These are phyloP conservation scores for Phytophthora parvispora DNA, from an alignment of 352 stramenopile species.

Conservation along the genomic window DNA sequence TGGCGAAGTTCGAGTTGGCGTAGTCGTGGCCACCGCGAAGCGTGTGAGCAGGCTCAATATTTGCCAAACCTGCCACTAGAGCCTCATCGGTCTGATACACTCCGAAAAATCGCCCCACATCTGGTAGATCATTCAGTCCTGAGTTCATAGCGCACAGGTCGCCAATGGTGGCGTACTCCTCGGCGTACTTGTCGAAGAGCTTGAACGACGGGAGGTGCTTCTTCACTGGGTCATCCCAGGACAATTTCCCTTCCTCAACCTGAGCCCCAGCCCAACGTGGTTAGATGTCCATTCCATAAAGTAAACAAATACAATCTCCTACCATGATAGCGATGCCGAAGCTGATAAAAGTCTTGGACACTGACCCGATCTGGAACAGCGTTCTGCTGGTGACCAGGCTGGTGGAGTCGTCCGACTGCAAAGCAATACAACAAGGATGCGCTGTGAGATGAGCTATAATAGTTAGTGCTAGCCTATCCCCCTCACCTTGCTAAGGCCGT, in stretches of 20 bases:
- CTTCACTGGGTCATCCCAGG: constrained; percentile 66
- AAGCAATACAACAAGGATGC: neutral
- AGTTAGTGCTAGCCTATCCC: too few species aligned
- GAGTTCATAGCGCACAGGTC: constrained; percentile 77
- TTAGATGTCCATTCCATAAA: neutral
- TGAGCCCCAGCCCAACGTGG: constrained; percentile 4
- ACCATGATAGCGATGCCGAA: constrained; percentile 55
- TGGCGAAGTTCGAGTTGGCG: constrained; percentile 40
- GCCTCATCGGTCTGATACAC: constrained; percentile 49
- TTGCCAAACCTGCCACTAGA: constrained; percentile 23
- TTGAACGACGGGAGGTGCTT: constrained; percentile 58
- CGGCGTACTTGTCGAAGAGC: constrained; percentile 70
- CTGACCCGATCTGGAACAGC: constrained; percentile 79
- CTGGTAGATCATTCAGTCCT: constrained; percentile 36
- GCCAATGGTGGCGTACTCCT: constrained; percentile 58
- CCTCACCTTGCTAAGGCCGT: constrained; percentile 42
- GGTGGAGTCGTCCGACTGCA: constrained; percentile 37
- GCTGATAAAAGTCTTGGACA: constrained; percentile 75
- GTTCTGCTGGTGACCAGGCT: constrained; percentile 49
- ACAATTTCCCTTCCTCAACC: constrained; percentile 63
- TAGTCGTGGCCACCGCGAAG: neutral
- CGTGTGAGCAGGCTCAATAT: neutral
- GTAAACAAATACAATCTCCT: neutral
- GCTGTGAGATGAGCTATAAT: neutral
- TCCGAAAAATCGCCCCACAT: constrained; percentile 42